Percentiles rank a stretch among this genome's conserved stretches.
Conservation (phyloP, 805 yeast species). For the Gaillardinia entomophila region DNA sequence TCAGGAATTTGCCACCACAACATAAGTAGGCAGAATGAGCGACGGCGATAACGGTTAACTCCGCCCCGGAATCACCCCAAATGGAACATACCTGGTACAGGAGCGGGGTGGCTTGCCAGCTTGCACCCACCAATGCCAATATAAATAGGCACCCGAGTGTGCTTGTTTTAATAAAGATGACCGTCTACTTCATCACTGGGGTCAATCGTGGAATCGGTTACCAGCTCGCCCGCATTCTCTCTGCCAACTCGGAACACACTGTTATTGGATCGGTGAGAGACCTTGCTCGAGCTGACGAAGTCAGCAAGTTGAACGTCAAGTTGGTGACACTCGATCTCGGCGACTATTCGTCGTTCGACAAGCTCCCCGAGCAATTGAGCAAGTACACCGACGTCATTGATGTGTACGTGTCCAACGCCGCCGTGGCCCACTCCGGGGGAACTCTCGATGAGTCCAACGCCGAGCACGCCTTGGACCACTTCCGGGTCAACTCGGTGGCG, state of each 20-base stretch:
- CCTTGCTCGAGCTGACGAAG: conserved; percentile 2
- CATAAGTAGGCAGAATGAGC: too few relatives aligned
- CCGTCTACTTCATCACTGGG: conserved; percentile 39
- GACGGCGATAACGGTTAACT: too few relatives aligned
- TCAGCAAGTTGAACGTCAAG: too few relatives aligned
- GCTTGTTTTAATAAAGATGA: too few relatives aligned
- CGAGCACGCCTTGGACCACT: conserved; percentile 6
- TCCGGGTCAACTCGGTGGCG: conserved; percentile 14
- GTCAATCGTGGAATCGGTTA: conserved; percentile 40
- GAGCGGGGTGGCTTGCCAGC: too few relatives aligned
- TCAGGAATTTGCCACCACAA: too few relatives aligned
- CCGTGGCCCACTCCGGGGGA: conserved; percentile 5
- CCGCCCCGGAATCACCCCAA: too few relatives aligned
- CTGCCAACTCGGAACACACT: conserved; percentile 8
- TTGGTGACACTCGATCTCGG: too few relatives aligned
- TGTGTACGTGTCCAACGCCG: conserved; percentile 19
- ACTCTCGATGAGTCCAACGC: background rate
- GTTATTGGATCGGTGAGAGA: conserved; percentile 17
- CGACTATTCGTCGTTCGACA: too few relatives aligned
- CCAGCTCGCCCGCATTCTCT: conserved; percentile 20
- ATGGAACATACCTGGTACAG: too few relatives aligned
- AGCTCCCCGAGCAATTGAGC: conserved; percentile 9
- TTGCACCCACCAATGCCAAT: too few relatives aligned
- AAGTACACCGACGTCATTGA: conserved; percentile 14
- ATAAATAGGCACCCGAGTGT: too few relatives aligned